Evolutionary conservation across 768 basidiomycete species (phyloP), one percentile per base, ranked within the genome.

Genomic region (Trametes punicea): DNA sequence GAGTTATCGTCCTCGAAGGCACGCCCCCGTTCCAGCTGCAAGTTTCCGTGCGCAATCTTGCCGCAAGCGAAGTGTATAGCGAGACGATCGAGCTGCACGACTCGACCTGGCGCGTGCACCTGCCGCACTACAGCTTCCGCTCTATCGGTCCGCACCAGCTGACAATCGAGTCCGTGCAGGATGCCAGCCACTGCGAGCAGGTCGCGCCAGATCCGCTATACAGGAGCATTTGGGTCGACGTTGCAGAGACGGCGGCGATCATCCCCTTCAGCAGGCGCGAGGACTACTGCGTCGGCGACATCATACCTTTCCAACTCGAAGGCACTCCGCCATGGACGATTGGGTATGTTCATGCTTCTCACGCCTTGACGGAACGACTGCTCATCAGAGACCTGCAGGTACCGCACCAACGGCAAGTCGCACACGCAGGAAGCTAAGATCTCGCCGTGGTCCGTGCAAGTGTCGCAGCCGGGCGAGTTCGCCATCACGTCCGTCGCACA

Each of bases 221-320:
- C 29, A 78, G 81, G 50, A 82, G 82, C 16, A 78, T 90, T 34
- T 89, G 87, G 87, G 81, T 94, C 11, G 93, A 98, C 62, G 93
- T 98, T n/a, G 91, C 93, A 2, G 97, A 99, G 71, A 92, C 92
- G 1, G 97, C 97, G 8, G 84, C 91, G 11, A 93, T 99, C 51
- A 80, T 93, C 42, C 88, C 96, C 5, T 82, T 93, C 62, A 88
- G 89, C 63, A 75, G 85, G 54, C 79, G 83, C 54, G 78, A 78
- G 62, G 87, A 98, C 65, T 85, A 89, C 58, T 99, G 97, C 71
- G 88, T 91, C 2, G 96, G 95, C 8, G 93, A 98, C 57, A 77
- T 84, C 26, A 78, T 90, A 8, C 92, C 92, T 60, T 98, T 97
- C 78, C 87, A 95, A 67, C 76, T 99, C 15, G 93, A 97, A 70